Base-by-base conservation (phyloP, 768 basidiomycete species). In the Sutorius australiensis region DNA sequence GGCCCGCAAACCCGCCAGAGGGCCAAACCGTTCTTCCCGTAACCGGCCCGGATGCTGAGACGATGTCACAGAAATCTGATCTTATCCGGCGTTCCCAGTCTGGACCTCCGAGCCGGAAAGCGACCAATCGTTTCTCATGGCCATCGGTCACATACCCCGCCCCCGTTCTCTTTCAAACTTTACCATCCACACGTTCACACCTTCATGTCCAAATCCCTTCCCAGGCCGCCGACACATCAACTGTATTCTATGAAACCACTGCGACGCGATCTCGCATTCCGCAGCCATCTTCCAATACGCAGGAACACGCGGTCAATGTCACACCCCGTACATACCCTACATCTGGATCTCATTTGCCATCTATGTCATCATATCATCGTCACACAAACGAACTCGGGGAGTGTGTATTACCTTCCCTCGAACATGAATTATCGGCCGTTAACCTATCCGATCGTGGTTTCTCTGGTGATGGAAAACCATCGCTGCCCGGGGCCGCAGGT, bases 231-330 rank as follows among this genome's bases (percentile, higher is more conserved):
- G 78, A 79, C 64, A 62, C 77, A 60, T 72, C 78, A 58, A 83
- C 80, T 79, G 81, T 86, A 79, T 86, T 75, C 72, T 86, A 85
- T 66, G 80, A 86, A 72, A 84, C 83, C 28, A 74, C 68, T 30
- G 66, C 68, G 58, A 62, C 77, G 50, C 72, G 61, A 51, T 62
- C 64, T 47, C 68, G 56, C 52, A 49, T 64, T 38, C 37, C 62
- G 19, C 67, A 58, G 42, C 51, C 54, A 50, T 54, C 56, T 46
- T 39, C 50, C 32, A 54, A 50, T 48, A 46, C 43, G 12, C 64
- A 60, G 53, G 60, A 62, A 50, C 63, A 53, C 47, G 46, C 54
- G 54, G 60, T 55, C 54, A 59, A 64, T 61, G 62, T 59, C 39
- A 50, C 57, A 55, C 48, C 58, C 47, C 59, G 52, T 58, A 57